Evolutionary conservation across 257 asterid genomes (phyloP).

Genomic region (Solanum infundibuliforme): DNA sequence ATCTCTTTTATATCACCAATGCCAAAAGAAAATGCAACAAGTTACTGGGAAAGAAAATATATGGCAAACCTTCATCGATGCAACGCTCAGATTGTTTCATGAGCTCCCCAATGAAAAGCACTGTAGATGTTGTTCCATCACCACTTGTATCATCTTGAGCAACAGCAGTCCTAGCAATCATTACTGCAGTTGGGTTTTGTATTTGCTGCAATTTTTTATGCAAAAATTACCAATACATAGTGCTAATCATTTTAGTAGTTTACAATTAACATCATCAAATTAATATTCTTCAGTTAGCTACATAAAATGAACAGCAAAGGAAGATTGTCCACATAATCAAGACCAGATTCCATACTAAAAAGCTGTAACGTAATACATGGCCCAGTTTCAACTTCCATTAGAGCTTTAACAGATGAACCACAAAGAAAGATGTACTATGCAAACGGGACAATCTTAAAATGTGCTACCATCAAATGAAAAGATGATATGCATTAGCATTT

Average conservation of each 20-base stretch:
- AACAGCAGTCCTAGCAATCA: constrained; percentile 99
- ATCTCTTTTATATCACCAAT: not conserved
- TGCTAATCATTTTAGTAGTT: not conserved
- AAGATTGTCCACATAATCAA: not conserved
- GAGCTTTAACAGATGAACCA: not conserved
- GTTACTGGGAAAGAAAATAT: not conserved
- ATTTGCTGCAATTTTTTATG: constrained; percentile 58
- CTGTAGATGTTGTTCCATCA: constrained; percentile 98
- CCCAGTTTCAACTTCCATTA: not conserved
- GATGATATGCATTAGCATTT: not conserved
- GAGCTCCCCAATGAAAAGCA: constrained; percentile 93
- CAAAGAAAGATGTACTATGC: not conserved
- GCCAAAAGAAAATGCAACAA: not conserved
- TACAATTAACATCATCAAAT: not conserved
- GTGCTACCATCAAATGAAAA: not conserved
- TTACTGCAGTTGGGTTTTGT: constrained; percentile 97
- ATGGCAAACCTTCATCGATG: constrained; percentile 79
- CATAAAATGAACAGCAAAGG: not conserved
- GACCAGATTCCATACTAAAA: not conserved
- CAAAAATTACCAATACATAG: not conserved
- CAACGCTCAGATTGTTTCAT: constrained; percentile 97
- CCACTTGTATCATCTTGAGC: constrained; percentile 99
- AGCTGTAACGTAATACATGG: not conserved
- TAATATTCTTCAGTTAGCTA: not conserved
- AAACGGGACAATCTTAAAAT: not conserved